Percentiles rank a stretch among this genome's conserved stretches.
These are phyloP conservation scores for Ustilago loliicola DNA, from an alignment of 1,284 basidiomycete genomes.

Conservation along the genomic window DNA sequence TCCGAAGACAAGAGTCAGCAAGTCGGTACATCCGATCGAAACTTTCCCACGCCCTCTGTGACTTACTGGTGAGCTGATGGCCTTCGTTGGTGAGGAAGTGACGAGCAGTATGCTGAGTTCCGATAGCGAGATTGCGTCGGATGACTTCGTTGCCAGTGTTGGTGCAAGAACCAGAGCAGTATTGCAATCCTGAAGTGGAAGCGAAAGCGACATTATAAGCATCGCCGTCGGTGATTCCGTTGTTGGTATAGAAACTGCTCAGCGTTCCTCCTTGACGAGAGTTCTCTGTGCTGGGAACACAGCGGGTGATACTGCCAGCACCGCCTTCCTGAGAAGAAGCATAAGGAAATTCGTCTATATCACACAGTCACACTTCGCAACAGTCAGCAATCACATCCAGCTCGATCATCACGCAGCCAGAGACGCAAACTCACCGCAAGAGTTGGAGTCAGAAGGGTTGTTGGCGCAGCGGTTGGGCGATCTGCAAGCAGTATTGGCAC, in stretches of 20 bases:
- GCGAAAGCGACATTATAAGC: slow-evolving; percentile 57
- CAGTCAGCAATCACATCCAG: slow-evolving; percentile 4
- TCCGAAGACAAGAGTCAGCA: slow-evolving; percentile 6
- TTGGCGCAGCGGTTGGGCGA: slow-evolving; percentile 56
- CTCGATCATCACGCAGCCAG: not conserved
- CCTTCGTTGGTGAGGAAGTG: slow-evolving; percentile 49
- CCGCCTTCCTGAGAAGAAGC: slow-evolving; percentile 56
- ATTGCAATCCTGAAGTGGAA: slow-evolving; percentile 36
- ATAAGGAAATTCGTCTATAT: slow-evolving; percentile 54
- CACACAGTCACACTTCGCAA: slow-evolving; percentile 15
- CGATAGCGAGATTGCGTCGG: slow-evolving; percentile 16
- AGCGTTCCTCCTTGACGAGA: slow-evolving; percentile 51
- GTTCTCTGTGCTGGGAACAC: slow-evolving; percentile 55
- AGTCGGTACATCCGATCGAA: not conserved
- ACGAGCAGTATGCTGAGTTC: slow-evolving; percentile 22
- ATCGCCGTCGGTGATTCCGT: slow-evolving; percentile 37
- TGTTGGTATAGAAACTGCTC: slow-evolving; percentile 48
- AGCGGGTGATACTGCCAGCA: slow-evolving; percentile 51
- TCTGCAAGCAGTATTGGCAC: slow-evolving; percentile 48
- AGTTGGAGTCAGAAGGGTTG: slow-evolving; percentile 40
- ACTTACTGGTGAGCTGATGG: slow-evolving; percentile 49
- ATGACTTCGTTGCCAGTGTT: slow-evolving; percentile 56
- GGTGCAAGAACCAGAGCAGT: slow-evolving; percentile 46
- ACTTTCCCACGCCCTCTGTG: not conserved
- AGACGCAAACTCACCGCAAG: slow-evolving; percentile 40